Conservation (phyloP, 2,329 filamentous ascomycete genomes). For the Talaromyces sp. region DNA sequence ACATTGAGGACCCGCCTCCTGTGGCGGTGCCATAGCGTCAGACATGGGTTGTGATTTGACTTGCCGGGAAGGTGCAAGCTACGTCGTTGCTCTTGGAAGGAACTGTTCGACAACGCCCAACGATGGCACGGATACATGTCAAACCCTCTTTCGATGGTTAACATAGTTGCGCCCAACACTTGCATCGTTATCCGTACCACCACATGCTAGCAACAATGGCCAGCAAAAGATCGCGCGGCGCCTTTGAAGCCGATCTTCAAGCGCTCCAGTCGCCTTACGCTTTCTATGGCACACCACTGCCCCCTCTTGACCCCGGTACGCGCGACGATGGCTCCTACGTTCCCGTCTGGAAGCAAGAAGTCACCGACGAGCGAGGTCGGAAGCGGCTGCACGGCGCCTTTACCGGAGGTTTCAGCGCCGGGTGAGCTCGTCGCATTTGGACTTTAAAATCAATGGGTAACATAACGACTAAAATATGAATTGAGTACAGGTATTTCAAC, state of each 20-base stretch:
- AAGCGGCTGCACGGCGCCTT: constrained; percentile 94
- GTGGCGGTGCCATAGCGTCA: constrained; percentile 9
- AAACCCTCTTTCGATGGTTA: background rate
- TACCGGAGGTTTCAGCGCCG: constrained; percentile 93
- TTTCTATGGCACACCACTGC: constrained; percentile 79
- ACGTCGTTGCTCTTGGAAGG: background rate
- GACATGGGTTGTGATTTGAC: background rate
- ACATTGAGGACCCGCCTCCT: background rate
- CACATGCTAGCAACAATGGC: constrained; percentile 53
- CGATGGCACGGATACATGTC: background rate
- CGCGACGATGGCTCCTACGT: constrained; percentile 90
- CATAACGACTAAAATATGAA: constrained; percentile 33
- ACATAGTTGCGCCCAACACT: background rate
- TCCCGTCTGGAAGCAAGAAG: constrained; percentile 97
- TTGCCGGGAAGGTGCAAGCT: background rate
- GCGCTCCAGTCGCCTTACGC: constrained; percentile 68
- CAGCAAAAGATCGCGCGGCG: constrained; percentile 71
- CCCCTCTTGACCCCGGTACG: constrained; percentile 67
- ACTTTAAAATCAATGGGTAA: constrained; percentile 25
- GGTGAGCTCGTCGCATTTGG: constrained; percentile 56
- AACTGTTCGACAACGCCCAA: background rate
- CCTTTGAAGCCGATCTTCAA: constrained; percentile 71
- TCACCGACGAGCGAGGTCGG: constrained; percentile 84
- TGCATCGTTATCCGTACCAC: background rate
- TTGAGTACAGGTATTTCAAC: constrained; percentile 75